A percentile compares a stretch with the other conserved stretches of the same genome.
Evolutionary conservation across 768 basidiomycete genomes (phyloP).

Genomic region (Lepiota brunneoincarnata): DNA sequence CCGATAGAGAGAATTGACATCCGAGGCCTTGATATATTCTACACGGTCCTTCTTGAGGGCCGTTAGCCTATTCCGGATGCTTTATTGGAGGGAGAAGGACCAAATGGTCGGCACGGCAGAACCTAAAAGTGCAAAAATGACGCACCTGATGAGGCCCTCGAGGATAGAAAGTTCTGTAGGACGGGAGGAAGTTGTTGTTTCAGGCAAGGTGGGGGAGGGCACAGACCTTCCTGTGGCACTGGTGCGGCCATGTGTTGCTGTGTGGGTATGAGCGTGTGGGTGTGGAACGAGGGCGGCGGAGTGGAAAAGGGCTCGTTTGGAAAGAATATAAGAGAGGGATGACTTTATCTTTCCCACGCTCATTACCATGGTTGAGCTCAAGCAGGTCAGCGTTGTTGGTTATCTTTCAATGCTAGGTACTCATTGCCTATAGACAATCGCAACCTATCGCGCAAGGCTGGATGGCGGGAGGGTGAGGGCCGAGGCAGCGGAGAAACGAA

Average conservation of each 20-base stretch:
- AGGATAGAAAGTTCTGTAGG: conserved; percentile 85
- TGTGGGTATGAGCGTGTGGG: not conserved
- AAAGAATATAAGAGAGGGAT: conserved; percentile 11
- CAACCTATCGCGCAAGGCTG: conserved; percentile 20
- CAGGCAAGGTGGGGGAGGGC: conserved; percentile 11
- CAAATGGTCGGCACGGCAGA: conserved; percentile 14
- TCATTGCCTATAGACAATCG: conserved; percentile 18
- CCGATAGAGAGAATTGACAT: conserved; percentile 92
- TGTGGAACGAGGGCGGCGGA: not conserved
- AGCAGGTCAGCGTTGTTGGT: conserved; percentile 13
- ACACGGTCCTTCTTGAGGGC: conserved; percentile 92
- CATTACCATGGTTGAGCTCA: conserved; percentile 21
- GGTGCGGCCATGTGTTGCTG: conserved; percentile 53
- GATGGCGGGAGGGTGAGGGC: conserved; percentile 17
- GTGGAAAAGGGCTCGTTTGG: not conserved
- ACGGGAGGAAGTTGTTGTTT: conserved; percentile 16
- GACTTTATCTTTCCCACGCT: conserved; percentile 24
- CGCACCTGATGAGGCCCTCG: conserved; percentile 89
- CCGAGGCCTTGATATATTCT: conserved; percentile 89
- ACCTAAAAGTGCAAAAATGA: conserved; percentile 12
- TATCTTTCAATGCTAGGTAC: not conserved
- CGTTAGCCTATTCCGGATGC: conserved; percentile 93
- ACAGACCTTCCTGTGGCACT: conserved; percentile 77
- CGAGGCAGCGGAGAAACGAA: conserved; percentile 11
- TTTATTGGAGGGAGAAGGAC: conserved; percentile 29